Evolutionary conservation across 805 yeast genomes (phyloP), one percentile per base, ranked within the genome.

Genomic region (Metschnikowia picachoensis): DNA sequence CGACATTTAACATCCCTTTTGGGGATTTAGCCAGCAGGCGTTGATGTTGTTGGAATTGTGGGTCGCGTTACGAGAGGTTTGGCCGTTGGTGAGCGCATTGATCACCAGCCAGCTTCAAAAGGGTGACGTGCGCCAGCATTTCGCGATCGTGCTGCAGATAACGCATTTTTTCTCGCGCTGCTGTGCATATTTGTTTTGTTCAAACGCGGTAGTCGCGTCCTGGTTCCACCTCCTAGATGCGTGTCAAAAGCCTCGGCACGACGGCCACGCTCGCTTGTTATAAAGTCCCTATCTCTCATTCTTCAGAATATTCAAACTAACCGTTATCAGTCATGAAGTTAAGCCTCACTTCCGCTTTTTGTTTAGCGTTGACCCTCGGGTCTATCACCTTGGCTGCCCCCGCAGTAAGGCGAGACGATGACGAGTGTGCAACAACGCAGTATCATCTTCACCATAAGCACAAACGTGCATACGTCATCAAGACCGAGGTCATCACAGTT

Each of bases 381-480:
- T 40, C 55, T 6, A 37, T 50, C 15, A 43, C 50, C 7, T 38
- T 46, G 27, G 50, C 58, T 28, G 55, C 56, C 12, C 53, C 58
- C n/a, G 50, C 59, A 12, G 48, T 44, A 27, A 46, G 45, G 37
- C 33, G 47, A 39, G 48, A 43, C 30, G 54, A 41, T 30, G 48
- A 39, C 3, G 52, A 55, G 45, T 55, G 59, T 33, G 41, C 48
- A 15, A 50, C 53, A 14, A 52, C 50, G 47, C 46, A 48, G 29
- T 39, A 44, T 34, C 87, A 82, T 68, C 73, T 74, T 48, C 85
- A 83, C 70, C 83, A 76, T 68, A 78, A 68, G 62, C 83, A 76
- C 66, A 80, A 73, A 66, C 76, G 80, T 70, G 83, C 78, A 39
- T 76, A 74, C 52, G 84, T 77, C 36, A 70, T 74, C 49, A 77